Evolutionary conservation across 257 asterid genomes (phyloP).

Genomic region (Thymus quinquecostatus): DNA sequence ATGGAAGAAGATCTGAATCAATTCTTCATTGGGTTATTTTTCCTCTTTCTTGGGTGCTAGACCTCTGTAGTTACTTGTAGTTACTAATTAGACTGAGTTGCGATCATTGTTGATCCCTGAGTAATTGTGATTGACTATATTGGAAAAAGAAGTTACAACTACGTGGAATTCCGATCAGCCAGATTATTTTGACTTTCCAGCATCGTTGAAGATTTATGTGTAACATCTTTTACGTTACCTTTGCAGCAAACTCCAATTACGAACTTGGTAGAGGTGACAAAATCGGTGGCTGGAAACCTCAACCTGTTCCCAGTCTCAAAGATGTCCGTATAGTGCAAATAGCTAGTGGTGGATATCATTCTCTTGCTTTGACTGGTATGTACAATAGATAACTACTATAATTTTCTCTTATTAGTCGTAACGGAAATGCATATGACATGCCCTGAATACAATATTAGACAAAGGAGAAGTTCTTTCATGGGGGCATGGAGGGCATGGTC

Average conservation of each 20-base stretch:
- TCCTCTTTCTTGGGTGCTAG: constrained; percentile 8
- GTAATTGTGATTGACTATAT: not conserved
- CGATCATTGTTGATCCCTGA: constrained; percentile 17
- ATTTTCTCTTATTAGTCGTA: constrained; percentile 3
- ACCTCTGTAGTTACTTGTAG: not conserved
- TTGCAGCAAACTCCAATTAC: constrained; percentile 87
- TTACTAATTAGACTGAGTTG: not conserved
- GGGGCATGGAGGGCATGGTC: constrained; percentile 98
- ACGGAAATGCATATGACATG: constrained; percentile 13
- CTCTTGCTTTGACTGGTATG: constrained; percentile 94
- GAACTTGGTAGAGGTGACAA: constrained; percentile 98
- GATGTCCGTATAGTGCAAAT: constrained; percentile 74
- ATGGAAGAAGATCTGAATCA: not conserved
- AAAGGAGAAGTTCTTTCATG: constrained; percentile 91
- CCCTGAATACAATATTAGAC: constrained; percentile 44
- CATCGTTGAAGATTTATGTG: constrained; percentile 16
- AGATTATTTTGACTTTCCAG: constrained; percentile 2
- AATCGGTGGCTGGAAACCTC: constrained; percentile 95
- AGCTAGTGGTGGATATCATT: constrained; percentile 97
- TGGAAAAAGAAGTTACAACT: constrained; percentile 5
- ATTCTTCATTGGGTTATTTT: not conserved
- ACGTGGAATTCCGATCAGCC: not conserved
- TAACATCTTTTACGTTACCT: constrained; percentile 23
- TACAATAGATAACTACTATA: not conserved
- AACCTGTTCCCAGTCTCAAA: constrained; percentile 75